Percentiles rank a stretch among this genome's conserved stretches.
Conservation (phyloP, 495 filamentous ascomycete species). For the Lasiosphaeriaceae sp. region DNA sequence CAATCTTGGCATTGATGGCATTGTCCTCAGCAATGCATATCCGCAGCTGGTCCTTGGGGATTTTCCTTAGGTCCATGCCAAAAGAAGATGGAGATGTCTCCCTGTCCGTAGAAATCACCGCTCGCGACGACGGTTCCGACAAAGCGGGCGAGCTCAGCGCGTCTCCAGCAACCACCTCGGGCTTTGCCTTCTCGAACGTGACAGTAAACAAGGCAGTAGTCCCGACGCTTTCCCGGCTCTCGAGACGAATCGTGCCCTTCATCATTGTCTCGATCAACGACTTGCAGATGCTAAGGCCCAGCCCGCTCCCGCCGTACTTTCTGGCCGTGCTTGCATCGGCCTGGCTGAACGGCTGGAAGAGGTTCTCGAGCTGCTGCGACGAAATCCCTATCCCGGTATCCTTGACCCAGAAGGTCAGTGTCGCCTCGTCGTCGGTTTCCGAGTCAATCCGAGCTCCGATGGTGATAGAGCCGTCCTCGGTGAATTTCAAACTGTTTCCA, state of each 20-base stretch:
- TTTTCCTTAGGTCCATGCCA: slow-evolving; percentile 49
- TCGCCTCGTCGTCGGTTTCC: slow-evolving; percentile 65
- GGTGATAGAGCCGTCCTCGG: slow-evolving; percentile 77
- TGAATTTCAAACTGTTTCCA: slow-evolving; percentile 93
- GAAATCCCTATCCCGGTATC: slow-evolving; percentile 91
- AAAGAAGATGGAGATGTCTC: not conserved
- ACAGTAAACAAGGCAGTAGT: slow-evolving; percentile 86
- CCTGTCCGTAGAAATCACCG: slow-evolving; percentile 18
- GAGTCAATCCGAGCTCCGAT: slow-evolving; percentile 66
- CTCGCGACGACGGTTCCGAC: slow-evolving; percentile 53
- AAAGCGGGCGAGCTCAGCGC: slow-evolving; percentile 32
- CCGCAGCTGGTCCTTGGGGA: slow-evolving; percentile 72
- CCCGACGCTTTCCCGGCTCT: slow-evolving; percentile 68
- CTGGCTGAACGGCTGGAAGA: slow-evolving; percentile 89
- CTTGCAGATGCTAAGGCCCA: slow-evolving; percentile 91
- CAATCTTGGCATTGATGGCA: slow-evolving; percentile 86
- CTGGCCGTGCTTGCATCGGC: slow-evolving; percentile 82
- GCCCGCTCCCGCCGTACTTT: slow-evolving; percentile 85
- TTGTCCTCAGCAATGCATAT: slow-evolving; percentile 93
- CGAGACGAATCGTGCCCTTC: slow-evolving; percentile 75
- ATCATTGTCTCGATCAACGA: slow-evolving; percentile 91
- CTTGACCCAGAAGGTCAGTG: slow-evolving; percentile 76
- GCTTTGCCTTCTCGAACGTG: slow-evolving; percentile 70
- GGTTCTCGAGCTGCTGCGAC: slow-evolving; percentile 70
- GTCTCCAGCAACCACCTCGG: slow-evolving; percentile 50